Percentiles rank a stretch among this genome's conserved stretches.
Evolutionary conservation across 1,284 basidiomycete species (phyloP).

Genomic region (Gymnopus androsaceus): DNA sequence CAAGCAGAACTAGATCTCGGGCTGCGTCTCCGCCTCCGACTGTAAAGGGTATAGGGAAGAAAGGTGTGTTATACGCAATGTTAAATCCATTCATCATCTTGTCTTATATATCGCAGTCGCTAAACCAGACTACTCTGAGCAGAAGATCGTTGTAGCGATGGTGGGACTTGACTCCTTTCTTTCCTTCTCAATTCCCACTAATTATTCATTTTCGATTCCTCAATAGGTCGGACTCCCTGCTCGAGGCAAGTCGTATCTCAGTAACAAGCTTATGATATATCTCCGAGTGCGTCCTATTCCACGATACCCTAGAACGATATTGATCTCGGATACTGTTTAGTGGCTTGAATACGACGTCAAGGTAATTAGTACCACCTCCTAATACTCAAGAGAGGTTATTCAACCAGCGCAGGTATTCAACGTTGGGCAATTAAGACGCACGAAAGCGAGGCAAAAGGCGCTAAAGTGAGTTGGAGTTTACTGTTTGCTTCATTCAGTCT

Average conservation of each 20-base stretch:
- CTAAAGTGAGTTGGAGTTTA: constrained; percentile 54
- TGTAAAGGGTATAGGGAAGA: constrained; percentile 80
- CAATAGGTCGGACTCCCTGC: constrained; percentile 77
- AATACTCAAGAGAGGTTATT: not conserved
- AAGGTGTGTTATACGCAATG: constrained; percentile 48
- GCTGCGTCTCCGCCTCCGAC: constrained; percentile 74
- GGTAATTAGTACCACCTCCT: constrained; percentile 38
- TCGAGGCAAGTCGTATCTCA: constrained; percentile 82
- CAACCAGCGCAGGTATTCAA: constrained; percentile 82
- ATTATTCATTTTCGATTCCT: constrained; percentile 29
- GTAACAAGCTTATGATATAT: constrained; percentile 84
- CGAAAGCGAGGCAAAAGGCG: constrained; percentile 78
- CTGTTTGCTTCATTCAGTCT: not conserved
- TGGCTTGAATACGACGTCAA: constrained; percentile 99
- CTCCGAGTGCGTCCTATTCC: constrained; percentile 50
- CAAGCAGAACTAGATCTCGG: constrained; percentile 66
- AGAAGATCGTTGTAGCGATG: constrained; percentile 99
- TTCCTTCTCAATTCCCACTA: not conserved
- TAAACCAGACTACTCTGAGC: constrained; percentile 97
- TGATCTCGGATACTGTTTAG: constrained; percentile 41
- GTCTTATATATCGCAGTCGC: constrained; percentile 55
- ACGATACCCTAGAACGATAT: not conserved
- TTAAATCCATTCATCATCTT: not conserved
- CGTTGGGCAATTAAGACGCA: constrained; percentile 92
- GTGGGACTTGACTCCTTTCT: constrained; percentile 40